These are phyloP conservation scores for Bonnemaisonia californica DNA, from an alignment of 31 red algal genomes.

Conservation along the genomic window DNA sequence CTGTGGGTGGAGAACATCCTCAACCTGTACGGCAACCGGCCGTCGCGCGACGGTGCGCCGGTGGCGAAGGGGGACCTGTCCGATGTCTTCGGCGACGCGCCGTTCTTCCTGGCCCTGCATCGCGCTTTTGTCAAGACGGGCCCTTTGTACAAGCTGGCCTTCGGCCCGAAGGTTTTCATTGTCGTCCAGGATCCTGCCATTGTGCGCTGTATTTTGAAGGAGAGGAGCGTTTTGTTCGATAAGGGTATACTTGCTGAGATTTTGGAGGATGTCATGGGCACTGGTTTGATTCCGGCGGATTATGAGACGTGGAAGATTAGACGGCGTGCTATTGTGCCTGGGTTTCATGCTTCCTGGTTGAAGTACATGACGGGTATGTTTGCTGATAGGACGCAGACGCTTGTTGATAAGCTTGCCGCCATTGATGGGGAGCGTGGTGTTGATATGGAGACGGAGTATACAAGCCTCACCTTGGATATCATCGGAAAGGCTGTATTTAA, in stretches of 20 bases:
- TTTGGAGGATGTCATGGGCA: constrained; percentile 89
- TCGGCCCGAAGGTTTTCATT: constrained; percentile 86
- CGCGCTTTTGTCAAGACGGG: constrained; percentile 61
- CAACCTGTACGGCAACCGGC: constrained; percentile 54
- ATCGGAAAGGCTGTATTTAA: constrained; percentile 89
- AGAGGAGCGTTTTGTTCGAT: constrained; percentile 65
- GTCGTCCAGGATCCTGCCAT: constrained; percentile 75
- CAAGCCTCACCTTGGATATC: constrained; percentile 80
- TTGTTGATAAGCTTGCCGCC: constrained; percentile 55
- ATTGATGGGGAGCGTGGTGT: constrained; percentile 29
- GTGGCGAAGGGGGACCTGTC: constrained; percentile 59
- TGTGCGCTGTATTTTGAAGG: constrained; percentile 64
- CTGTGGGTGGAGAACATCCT: constrained; percentile 72
- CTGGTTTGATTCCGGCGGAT: constrained; percentile 90
- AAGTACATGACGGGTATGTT: constrained; percentile 78
- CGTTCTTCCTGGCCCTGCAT: constrained; percentile 80
- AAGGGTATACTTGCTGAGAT: constrained; percentile 90
- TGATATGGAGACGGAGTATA: constrained; percentile 88
- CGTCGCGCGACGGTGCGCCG: constrained; percentile 53
- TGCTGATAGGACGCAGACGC: constrained; percentile 41
- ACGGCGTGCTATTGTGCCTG: constrained; percentile 75
- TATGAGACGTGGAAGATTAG: constrained; percentile 88
- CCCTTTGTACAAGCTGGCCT: constrained; percentile 76
- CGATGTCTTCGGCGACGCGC: constrained; percentile 54
- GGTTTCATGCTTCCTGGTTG: constrained; percentile 75